Evolutionary conservation across 371 early-diverging fungal species (phyloP), one percentile per base, ranked within the genome.

Genomic region (Syncephalastrum contaminatum): DNA sequence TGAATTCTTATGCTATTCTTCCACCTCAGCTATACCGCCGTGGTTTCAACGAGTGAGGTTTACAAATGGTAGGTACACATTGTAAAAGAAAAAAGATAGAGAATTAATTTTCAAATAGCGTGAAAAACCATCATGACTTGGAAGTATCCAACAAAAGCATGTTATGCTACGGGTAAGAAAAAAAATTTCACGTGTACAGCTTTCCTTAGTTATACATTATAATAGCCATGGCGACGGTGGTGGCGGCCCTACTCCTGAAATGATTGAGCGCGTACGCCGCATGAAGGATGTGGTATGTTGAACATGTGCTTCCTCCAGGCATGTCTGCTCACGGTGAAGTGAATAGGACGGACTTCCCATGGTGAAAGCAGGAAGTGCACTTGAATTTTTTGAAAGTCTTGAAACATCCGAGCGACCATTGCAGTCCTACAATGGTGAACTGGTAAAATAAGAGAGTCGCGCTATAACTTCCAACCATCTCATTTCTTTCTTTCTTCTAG

Each of bases 191-290:
- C 22, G 6, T 50, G 15, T 3, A 30, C 20, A 22, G 50, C 14
- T 25, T 27, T 22, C 12, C 10, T 50, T 5, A 15, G 16, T 36
- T 14, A 0, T 25, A 43, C 3, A n/a, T 5, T 53, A 19, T 19
- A 6, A 18, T 63, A 75, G 77, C 22, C 86, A 95, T 68, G 99
- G 99, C 39, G 99, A 98, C 72, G 99, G 99, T 47, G 99, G 98
- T 7, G 97, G 96, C 46, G 98, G 98, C 1, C 96, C 98, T 0
- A 79, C 88, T 0, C 74, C 82, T 13, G 86, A 77, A 36, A 95
- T 96, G 96, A 59, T 94, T 19, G 95, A 96, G 67, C 83, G 97
- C 50, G 58, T 96, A 36, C 48, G 72, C 8, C 81, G 93, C 21
- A 66, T 98, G 74, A 71, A 77, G 30, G 73, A 89, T 53, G 76